Conservation (phyloP, 306 rosid species). For the Vicia villosa region DNA sequence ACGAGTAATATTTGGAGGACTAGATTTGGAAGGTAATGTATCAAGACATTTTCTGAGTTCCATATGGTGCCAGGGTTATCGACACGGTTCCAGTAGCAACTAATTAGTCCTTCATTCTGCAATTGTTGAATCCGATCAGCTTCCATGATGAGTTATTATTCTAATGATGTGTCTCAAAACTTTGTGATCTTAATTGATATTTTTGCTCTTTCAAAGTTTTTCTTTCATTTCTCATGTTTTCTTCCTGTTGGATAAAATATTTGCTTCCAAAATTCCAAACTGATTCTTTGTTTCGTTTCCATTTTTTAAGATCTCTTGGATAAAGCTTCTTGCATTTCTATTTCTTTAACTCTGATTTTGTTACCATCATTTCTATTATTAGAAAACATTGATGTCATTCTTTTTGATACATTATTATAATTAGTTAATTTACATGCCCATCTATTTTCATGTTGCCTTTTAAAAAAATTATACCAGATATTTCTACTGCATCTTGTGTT, state of each 20-base stretch:
- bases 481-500: too few species aligned
- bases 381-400: neutral
- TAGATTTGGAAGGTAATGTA: neutral
- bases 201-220: constrained; percentile 1
- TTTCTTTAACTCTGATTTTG: neutral
- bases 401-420: neutral
- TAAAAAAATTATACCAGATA: too few species aligned
- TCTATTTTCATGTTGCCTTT: neutral
- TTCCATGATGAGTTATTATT: neutral
- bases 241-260: neutral
- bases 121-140: too few species aligned
- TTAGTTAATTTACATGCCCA: neutral
- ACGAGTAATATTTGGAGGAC: neutral
- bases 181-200: neutral
- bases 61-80: constrained; percentile 20
- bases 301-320: neutral
- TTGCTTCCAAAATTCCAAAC: neutral
- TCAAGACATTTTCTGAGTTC: constrained; percentile 1
- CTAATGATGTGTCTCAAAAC: neutral
- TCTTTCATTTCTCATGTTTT: neutral
- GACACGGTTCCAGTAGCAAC: neutral
- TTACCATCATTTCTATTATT: constrained; percentile 20
- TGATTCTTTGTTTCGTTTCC: neutral
- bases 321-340: neutral
- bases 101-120: too few species aligned